Conservation (phyloP, 768 basidiomycete species). For the Megacollybia marginata region DNA sequence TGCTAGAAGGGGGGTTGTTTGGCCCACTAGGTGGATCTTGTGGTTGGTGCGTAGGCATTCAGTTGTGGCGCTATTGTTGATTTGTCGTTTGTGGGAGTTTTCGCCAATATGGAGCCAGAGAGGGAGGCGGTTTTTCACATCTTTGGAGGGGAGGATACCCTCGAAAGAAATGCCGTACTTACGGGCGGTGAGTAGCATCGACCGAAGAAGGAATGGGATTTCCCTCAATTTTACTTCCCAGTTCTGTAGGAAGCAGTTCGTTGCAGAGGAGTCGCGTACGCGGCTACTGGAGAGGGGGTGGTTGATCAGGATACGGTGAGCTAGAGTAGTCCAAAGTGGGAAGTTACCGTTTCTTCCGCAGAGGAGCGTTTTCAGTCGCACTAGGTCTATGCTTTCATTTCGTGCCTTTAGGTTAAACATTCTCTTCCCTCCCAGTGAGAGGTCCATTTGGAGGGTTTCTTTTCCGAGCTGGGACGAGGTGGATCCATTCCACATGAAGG, state of each 20-base stretch:
- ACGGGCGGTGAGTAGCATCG: too few relatives aligned
- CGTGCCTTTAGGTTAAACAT: not conserved
- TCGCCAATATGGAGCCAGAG: not conserved
- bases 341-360: not conserved
- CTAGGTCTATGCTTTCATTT: not conserved
- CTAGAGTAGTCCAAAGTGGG: not conserved
- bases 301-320: not conserved
- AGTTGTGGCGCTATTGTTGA: not conserved
- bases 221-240: not conserved
- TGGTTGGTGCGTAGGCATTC: not conserved
- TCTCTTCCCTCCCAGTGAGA: not conserved
- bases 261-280: not conserved
- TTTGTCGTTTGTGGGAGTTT: not conserved
- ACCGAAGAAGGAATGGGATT: not conserved
- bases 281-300: not conserved
- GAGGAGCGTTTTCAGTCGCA: too few relatives aligned
- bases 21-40: not conserved
- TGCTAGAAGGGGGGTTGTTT: not conserved
- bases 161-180: too few relatives aligned
- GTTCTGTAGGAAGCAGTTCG: not conserved
- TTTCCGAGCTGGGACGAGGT: too few relatives aligned
- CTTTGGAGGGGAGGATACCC: not conserved
- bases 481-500: constrained; percentile 10
- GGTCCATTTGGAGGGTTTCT: not conserved
- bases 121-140: not conserved